Base-by-base conservation (phyloP, 1,284 basidiomycete species). In the Pseudozyma sp. region DNA sequence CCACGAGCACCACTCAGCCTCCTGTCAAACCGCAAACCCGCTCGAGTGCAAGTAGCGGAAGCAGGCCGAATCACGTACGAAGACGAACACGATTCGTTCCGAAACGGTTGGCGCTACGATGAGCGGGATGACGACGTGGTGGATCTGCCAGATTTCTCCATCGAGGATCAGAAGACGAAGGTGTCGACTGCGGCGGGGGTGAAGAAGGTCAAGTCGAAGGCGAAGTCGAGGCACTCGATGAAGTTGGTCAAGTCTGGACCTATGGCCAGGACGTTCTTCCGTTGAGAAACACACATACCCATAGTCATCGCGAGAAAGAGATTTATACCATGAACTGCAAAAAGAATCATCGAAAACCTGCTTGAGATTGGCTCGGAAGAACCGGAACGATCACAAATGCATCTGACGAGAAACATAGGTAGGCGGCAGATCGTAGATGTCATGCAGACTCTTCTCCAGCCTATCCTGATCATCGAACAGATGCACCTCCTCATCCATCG, bases 371-470 rank as follows among this genome's bases (percentile, higher is more conserved):
- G 16, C 35, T 39, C 1, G 35, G 46, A 34, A 31, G 8, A 45
- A n/a, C 2, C 24, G 44, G 24, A 24, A 24, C 4, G 24, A 24
- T 24, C 24, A 24, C 24, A 68, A 53, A 33, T 69, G 63, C 39
- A 66, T 45, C 40, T 74, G 59, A 19, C 71, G 59, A 17, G 63
- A 67, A 30, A 77, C 72, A n/a, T 68, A 60, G 11, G 72, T 74
- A 6, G 75, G 75, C 10, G 75, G 71, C 4, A 77, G 44, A 43
- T 77, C 75, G 42, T 77, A 77, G 31, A 74, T 67, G 39, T 75
- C 75, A 19, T 65, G 54, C 47, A 70, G 13, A 37, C 60, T 57
- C 13, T 54, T 35, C 0, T 17, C 37, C 14, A 55, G 7, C 40
- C 34, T 56, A 17, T 53, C 43, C 10, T 42, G 10, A 24, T 69